Evolutionary conservation across 257 asterid genomes (phyloP).

Genomic region (Solanum piurae): DNA sequence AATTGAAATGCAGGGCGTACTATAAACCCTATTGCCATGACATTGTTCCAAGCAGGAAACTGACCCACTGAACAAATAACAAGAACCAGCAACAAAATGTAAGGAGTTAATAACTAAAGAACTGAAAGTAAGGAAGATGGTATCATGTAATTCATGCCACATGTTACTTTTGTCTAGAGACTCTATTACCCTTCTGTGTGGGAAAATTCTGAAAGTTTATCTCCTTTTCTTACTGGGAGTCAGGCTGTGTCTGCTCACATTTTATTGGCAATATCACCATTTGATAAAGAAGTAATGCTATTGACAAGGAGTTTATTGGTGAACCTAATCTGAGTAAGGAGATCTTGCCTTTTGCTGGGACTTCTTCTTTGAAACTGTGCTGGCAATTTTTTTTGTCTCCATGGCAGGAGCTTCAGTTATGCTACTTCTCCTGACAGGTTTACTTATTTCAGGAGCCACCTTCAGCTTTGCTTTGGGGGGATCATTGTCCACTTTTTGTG

Average conservation of each 20-base stretch:
- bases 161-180: not conserved
- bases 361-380: slow-evolving; percentile 44
- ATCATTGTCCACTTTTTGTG: slow-evolving; percentile 40
- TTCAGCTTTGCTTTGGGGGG: slow-evolving; percentile 33
- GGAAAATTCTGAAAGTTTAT: not conserved
- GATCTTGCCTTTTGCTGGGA: slow-evolving; percentile 47
- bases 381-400: slow-evolving; percentile 31
- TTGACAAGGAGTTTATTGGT: not conserved
- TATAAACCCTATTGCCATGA: not conserved
- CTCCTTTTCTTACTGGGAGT: not conserved
- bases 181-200: not conserved
- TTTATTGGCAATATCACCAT: not conserved
- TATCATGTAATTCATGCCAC: not conserved
- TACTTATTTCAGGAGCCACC: slow-evolving; percentile 50
- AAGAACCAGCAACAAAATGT: not conserved
- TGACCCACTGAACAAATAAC: not conserved
- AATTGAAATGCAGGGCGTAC: not conserved
- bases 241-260: not conserved
- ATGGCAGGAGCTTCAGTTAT: slow-evolving; percentile 42
- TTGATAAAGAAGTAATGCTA: not conserved
- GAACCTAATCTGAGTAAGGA: not conserved
- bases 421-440: slow-evolving; percentile 51
- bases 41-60: not conserved
- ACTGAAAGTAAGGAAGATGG: not conserved
- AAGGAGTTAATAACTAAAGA: not conserved